A percentile compares a stretch with the other conserved stretches of the same genome.
Evolutionary conservation across 495 filamentous ascomycete species (phyloP).

Genomic region (Neurospora sp.): DNA sequence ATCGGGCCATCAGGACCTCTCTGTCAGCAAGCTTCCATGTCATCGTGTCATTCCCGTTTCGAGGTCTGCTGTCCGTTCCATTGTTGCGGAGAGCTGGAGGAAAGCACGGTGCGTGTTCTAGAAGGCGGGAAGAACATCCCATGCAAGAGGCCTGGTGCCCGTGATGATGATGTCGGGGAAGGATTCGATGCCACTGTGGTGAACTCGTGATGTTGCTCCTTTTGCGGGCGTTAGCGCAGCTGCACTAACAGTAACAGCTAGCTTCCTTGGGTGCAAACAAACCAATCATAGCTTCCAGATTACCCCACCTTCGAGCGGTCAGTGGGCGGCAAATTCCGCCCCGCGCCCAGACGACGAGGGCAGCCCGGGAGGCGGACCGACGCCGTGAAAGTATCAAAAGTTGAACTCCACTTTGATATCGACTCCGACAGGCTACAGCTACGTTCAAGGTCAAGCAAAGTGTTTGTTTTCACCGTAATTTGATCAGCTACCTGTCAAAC

Average conservation of each 20-base stretch:
- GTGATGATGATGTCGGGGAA: background rate
- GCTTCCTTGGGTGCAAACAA: background rate
- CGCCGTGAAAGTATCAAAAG: background rate
- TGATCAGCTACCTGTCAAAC: background rate
- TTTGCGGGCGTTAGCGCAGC: background rate
- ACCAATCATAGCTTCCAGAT: background rate
- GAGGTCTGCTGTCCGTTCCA: background rate
- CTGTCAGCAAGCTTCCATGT: background rate
- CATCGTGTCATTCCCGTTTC: background rate
- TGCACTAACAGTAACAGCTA: background rate
- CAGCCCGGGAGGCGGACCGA: background rate
- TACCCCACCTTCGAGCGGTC: background rate
- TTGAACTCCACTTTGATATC: background rate
- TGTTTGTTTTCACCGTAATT: background rate
- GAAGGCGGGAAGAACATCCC: background rate
- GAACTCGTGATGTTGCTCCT: background rate
- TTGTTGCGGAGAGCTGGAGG: background rate
- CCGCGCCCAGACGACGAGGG: background rate
- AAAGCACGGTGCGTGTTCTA: background rate
- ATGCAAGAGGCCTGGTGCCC: background rate
- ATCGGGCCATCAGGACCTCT: background rate
- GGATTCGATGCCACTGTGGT: background rate
- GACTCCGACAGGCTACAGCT: background rate
- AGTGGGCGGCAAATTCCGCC: background rate
- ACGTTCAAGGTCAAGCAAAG: background rate